Base-by-base conservation (phyloP, 2,329 filamentous ascomycete genomes). In the Claviceps fusiformis region DNA sequence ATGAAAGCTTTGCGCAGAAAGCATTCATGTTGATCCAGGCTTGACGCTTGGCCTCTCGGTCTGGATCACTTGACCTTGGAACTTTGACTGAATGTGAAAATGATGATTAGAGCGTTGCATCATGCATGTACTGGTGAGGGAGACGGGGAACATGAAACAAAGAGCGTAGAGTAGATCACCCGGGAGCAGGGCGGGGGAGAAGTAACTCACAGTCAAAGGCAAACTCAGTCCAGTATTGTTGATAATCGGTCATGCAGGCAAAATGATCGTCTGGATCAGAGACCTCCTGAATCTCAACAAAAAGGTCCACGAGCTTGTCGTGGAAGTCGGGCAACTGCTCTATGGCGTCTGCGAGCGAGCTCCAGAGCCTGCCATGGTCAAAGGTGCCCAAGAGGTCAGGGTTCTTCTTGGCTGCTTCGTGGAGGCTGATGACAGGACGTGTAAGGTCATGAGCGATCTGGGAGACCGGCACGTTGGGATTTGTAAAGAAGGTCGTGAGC, bases 1-100 rank as follows among this genome's bases (percentile, higher is more conserved):
- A 24, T 17, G 53, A 54, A n/a, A 54, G 43, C n/a, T 54, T 54
- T 13, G 53, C 53, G 37, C 46, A 50, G 29, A 49, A 54, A 27
- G 37, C n/a, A 10, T 54, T 54, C 19, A 54, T 50, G 24, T 50
- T 54, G 35, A 43, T 50, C 53, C 53, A 54, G 17, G 37, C 37
- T 35, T 54, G 53, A 7, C 45, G 37, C 53, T 54, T 54, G 45
- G 29, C n/a, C 27, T 54, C 53, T 5, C 53, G 53, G 1, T 44
- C 37, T 8, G 53, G 46, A 50, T 54, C 46, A 33, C 31, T 9
- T 6, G 52, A 54, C 6, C 45, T 46, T 2, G 52, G 52, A 5
- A 54, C 35, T 43, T 43, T 31, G 45, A 54, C 52, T 54, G 35
- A n/a, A 47, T 39, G 35, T 8, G 19, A 9, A 10, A 10, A 29